phyloP scores from a whole-genome alignment of 805 yeast species.

The Candida caryicola region DNA sequence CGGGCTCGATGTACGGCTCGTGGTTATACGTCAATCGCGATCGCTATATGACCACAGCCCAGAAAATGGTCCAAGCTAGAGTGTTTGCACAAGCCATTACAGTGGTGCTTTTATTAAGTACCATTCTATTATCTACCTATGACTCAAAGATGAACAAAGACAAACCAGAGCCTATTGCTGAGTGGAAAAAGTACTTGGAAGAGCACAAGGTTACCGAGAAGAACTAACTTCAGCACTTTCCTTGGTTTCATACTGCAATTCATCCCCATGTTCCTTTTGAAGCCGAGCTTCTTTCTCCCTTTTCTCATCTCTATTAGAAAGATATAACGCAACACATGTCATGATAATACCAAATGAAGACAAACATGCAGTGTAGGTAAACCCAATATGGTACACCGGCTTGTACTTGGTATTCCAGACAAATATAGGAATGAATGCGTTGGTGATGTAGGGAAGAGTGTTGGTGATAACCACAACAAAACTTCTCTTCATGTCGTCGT shows the following conservation, averaged over 20 bases:
- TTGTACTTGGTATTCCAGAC: conserved; percentile 37
- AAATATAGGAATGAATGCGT: conserved; percentile 38
- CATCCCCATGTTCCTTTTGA: not conserved
- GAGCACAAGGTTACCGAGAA: conserved; percentile 6
- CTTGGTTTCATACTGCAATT: no score
- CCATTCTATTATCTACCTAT: conserved; percentile 23
- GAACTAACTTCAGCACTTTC: no score
- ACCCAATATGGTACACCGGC: conserved; percentile 24
- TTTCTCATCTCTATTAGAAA: conserved; percentile 26
- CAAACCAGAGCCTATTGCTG: conserved; percentile 22
- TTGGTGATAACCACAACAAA: conserved; percentile 40
- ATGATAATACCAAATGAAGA: conserved; percentile 28
- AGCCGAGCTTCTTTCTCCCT: not conserved
- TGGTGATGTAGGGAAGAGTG: conserved; percentile 37
- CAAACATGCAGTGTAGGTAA: conserved; percentile 24
- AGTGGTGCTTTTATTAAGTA: conserved; percentile 25
- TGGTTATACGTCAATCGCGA: conserved; percentile 27
- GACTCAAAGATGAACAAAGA: conserved; percentile 22
- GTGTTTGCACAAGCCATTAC: conserved; percentile 30
- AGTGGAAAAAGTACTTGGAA: conserved; percentile 18
- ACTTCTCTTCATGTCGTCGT: conserved; percentile 41
- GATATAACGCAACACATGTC: conserved; percentile 24
- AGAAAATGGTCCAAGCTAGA: conserved; percentile 28
- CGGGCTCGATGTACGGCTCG: conserved; percentile 33
- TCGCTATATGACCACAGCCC: conserved; percentile 23